phyloP scores from a whole-genome alignment of 306 rosid species.

The Dryas alaskensis region DNA sequence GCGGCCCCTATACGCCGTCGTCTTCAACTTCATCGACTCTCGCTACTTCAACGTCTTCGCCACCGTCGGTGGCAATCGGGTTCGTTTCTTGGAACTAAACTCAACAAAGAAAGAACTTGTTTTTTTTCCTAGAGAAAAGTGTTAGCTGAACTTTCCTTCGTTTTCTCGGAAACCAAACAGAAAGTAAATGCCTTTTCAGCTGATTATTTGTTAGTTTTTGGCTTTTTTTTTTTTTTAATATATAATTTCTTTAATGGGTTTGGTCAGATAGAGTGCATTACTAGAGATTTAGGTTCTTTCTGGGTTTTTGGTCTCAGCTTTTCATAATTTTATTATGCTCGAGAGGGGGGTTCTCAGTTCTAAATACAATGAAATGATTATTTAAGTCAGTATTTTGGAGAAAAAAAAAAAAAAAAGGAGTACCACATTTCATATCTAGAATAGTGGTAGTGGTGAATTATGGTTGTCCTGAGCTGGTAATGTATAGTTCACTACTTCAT shows the following conservation, averaged over 20 bases:
- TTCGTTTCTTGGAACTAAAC: slow-evolving; percentile 19
- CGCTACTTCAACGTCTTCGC: slow-evolving; percentile 84
- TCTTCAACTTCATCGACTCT: slow-evolving; percentile 86
- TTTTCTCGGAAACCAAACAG: background rate
- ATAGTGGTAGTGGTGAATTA: background rate
- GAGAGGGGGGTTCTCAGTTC: background rate
- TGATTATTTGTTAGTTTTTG: background rate
- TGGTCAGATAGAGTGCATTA: background rate
- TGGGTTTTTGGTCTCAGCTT: background rate
- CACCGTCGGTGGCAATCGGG: slow-evolving; percentile 94
- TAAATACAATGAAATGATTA: background rate
- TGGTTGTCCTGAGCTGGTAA: background rate
- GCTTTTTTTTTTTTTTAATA: background rate
- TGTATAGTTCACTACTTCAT: background rate
- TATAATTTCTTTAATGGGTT: background rate
- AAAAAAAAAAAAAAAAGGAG: background rate
- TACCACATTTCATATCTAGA: background rate
- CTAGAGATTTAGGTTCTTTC: background rate
- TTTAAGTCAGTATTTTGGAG: background rate
- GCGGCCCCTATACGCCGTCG: slow-evolving; percentile 79
- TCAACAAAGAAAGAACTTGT: background rate
- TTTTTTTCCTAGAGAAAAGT: background rate
- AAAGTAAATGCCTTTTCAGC: background rate
- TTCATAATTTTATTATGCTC: background rate
- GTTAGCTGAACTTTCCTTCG: background rate